phyloP scores from a whole-genome alignment of 2,329 filamentous ascomycete species.

The Aureobasidium sp. region DNA sequence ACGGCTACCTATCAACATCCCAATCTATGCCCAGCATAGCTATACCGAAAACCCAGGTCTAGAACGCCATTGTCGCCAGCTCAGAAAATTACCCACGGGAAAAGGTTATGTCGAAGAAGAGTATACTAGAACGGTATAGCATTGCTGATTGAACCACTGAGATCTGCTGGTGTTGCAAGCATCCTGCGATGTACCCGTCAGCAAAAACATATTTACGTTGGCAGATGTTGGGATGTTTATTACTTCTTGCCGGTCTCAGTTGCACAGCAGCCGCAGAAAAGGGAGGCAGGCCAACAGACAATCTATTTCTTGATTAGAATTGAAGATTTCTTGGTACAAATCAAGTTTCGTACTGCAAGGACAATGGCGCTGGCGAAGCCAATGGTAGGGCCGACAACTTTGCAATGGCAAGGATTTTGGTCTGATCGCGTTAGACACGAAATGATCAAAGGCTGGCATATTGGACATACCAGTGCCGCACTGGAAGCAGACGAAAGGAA shows the following conservation, averaged over 20 bases:
- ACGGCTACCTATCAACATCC: slow-evolving; percentile 1
- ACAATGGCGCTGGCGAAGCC: slow-evolving; percentile 38
- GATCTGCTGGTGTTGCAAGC: slow-evolving; percentile 37
- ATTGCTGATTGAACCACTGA: slow-evolving; percentile 33
- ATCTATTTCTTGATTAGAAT: slow-evolving; percentile 25
- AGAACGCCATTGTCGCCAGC: slow-evolving; percentile 5
- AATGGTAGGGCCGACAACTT: slow-evolving; percentile 42
- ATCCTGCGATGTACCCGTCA: slow-evolving; percentile 32
- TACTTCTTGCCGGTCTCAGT: slow-evolving; percentile 40
- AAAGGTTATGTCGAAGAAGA: neutral
- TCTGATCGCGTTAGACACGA: slow-evolving; percentile 22
- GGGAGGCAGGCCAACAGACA: slow-evolving; percentile 41
- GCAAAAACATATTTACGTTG: neutral
- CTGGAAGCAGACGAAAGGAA: slow-evolving; percentile 39
- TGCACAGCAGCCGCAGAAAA: slow-evolving; percentile 41
- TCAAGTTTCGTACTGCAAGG: slow-evolving; percentile 30
- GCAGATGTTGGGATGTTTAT: neutral
- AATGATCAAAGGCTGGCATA: neutral
- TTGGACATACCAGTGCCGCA: slow-evolving; percentile 38
- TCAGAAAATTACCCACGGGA: neutral
- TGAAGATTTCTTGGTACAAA: neutral
- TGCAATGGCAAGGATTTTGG: slow-evolving; percentile 43
- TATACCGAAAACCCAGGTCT: neutral
- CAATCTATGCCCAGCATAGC: slow-evolving; percentile 11
- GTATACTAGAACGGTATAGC: slow-evolving; percentile 36